Percentiles rank a stretch among this genome's conserved stretches.
Evolutionary conservation across 257 asterid species (phyloP).

Genomic region (Solanum tarapatanum): DNA sequence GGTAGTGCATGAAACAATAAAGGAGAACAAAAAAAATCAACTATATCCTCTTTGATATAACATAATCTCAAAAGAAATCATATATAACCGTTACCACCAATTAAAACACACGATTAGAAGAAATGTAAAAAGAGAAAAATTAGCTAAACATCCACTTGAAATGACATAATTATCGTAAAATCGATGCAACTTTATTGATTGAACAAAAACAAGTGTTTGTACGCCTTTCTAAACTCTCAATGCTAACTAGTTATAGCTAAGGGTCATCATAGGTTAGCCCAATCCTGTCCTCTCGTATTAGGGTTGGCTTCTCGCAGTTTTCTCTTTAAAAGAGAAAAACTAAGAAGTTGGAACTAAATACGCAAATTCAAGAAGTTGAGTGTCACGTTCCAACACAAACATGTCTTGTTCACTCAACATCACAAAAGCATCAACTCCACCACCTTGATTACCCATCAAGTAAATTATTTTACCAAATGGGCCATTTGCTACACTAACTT

Average conservation of each 20-base stretch:
- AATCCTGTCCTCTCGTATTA: rapidly evolving
- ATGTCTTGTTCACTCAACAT: background rate
- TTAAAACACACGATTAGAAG: background rate
- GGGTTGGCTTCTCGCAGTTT: background rate
- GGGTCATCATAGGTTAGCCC: too few species aligned
- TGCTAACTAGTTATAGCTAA: background rate
- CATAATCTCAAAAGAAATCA: background rate
- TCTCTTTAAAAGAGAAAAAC: background rate
- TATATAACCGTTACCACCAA: background rate
- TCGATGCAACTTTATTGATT: background rate
- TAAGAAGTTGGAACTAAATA: background rate
- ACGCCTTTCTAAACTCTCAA: background rate
- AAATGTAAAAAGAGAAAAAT: background rate
- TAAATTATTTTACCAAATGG: background rate
- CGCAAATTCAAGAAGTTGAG: background rate
- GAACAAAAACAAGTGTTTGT: background rate
- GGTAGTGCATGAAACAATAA: background rate
- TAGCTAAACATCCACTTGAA: background rate
- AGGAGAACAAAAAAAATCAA: background rate
- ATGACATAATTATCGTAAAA: background rate
- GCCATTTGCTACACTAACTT: background rate
- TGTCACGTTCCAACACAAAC: background rate
- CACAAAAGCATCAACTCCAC: background rate
- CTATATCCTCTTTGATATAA: background rate
- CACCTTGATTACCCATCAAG: background rate